Base-by-base conservation (phyloP, 164 flowering plant genomes). In the Protea cynaroides region DNA sequence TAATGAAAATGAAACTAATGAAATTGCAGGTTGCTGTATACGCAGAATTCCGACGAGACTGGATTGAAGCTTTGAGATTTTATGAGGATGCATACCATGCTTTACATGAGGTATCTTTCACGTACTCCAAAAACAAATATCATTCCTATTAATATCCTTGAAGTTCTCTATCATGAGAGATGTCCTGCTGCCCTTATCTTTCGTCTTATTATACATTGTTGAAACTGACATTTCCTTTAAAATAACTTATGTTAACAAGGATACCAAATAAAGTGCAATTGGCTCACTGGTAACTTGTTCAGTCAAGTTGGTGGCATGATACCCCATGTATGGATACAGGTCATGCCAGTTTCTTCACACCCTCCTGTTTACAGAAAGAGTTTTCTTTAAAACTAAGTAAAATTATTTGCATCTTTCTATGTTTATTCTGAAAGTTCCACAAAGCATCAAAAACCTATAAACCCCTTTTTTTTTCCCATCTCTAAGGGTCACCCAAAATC, bases 41-140 rank as follows among this genome's bases (percentile, higher is more conserved):
- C 78, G 99, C 98, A 65, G 99, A 92, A 76, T 92, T 92, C 64
- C 88, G 89, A 2, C 83, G 98, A 71, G 99, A 95, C 60, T 95
- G 98, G 99, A 84, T 64, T 71, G 99, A 92, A 78, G 98, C 97
- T 56, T 75, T 95, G 74, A 80, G 81, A 74, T 79, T 80, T 60
- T 95, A 95, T 76, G 96, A 95, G 76, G 97, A 95, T 61, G 97
- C 90, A 25, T 92, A 95, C 74, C 87, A 80, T 56, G 66, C 78
- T 51, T 65, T 95, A 29, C 82, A 90, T 21, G 99, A 95, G 97
- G 99, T 92, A 79, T 60, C 25, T 53, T 58, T 54, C 25, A 8
- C 43, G 19, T 24, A 43, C 22, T 24, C 18, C 25, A 36, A 40
- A 52, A 59, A 56, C n/a, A 29, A 24, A 44, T 23, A 18, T 61